Evolutionary conservation across 345 rosid genomes (phyloP).

Genomic region (Gynandropsis gynandra): DNA sequence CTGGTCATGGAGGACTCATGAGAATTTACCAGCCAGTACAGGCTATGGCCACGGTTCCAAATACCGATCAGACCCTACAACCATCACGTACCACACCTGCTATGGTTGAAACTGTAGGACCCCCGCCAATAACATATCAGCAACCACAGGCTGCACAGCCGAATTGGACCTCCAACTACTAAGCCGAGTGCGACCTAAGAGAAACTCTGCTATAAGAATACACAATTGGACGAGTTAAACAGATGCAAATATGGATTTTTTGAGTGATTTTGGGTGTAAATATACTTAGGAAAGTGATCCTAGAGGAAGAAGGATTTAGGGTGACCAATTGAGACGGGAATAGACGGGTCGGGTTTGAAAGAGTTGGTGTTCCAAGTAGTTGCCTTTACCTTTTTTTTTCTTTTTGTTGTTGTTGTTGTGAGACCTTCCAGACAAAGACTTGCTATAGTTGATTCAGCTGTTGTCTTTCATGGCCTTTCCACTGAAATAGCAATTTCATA

Average conservation of each 20-base stretch:
- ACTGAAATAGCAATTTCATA: not conserved
- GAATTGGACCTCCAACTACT: slow-evolving; percentile 49
- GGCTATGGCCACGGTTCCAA: slow-evolving; percentile 37
- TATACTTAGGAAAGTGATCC: slow-evolving; percentile 41
- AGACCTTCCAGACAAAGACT: slow-evolving; percentile 4
- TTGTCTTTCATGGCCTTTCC: not conserved
- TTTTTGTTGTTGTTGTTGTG: slow-evolving; percentile 20
- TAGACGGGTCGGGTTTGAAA: slow-evolving; percentile 10
- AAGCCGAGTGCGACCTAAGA: slow-evolving; percentile 13
- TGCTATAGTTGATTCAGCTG: not conserved
- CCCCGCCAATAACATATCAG: slow-evolving; percentile 46
- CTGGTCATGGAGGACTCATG: slow-evolving; percentile 51
- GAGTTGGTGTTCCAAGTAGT: slow-evolving; percentile 5
- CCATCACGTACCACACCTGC: slow-evolving; percentile 38
- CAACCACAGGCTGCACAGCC: slow-evolving; percentile 46
- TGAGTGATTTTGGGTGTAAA: slow-evolving; percentile 52
- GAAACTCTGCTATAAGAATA: slow-evolving; percentile 19
- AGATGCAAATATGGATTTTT: slow-evolving; percentile 21
- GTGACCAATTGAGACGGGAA: slow-evolving; percentile 19
- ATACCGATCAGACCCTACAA: slow-evolving; percentile 42
- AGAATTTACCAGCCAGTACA: slow-evolving; percentile 59
- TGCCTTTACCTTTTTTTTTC: slow-evolving; percentile 12
- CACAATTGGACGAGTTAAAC: slow-evolving; percentile 15
- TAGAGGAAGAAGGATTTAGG: slow-evolving; percentile 26
- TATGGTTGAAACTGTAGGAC: slow-evolving; percentile 41